A percentile compares a stretch with the other conserved stretches of the same genome.
Evolutionary conservation across 768 basidiomycete species (phyloP).

Genomic region (Trametes coccinea): DNA sequence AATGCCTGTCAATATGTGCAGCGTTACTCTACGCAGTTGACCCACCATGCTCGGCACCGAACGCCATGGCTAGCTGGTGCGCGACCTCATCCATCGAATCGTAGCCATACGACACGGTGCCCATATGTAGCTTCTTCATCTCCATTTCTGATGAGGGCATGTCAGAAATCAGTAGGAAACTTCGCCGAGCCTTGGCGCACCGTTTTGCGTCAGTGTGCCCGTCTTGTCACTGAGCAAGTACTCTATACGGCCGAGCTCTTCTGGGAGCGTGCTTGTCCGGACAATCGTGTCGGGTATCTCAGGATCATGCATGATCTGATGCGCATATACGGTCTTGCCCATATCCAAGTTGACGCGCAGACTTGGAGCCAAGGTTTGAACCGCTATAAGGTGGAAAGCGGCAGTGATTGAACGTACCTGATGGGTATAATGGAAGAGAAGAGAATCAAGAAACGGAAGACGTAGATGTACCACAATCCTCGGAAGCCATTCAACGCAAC

Average conservation of each 20-base stretch:
- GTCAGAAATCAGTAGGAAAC: not conserved
- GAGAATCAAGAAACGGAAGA: slow-evolving; percentile 94
- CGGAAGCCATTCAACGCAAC: slow-evolving; percentile 97
- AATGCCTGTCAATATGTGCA: not conserved
- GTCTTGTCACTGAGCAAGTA: slow-evolving; percentile 98
- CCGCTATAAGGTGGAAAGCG: not conserved
- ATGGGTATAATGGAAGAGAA: slow-evolving; percentile 99
- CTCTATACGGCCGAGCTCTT: slow-evolving; percentile 93
- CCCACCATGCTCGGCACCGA: slow-evolving; percentile 68
- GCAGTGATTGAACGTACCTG: slow-evolving; percentile 55
- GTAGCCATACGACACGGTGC: slow-evolving; percentile 93
- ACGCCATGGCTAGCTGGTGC: slow-evolving; percentile 85
- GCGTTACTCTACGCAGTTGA: not conserved
- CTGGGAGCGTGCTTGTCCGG: slow-evolving; percentile 94
- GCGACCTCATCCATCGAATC: slow-evolving; percentile 99
- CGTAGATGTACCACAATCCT: slow-evolving; percentile 94
- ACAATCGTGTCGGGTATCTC: slow-evolving; percentile 97
- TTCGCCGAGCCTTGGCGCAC: slow-evolving; percentile 43
- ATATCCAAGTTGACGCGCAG: slow-evolving; percentile 99
- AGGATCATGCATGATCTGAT: slow-evolving; percentile 88
- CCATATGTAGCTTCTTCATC: slow-evolving; percentile 98
- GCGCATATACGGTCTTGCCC: slow-evolving; percentile 98
- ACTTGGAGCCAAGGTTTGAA: slow-evolving; percentile 42
- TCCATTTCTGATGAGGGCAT: slow-evolving; percentile 82
- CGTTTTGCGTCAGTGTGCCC: slow-evolving; percentile 96